Base-by-base conservation (phyloP, 805 yeast species). In the Metschnikowia vanudenii region DNA sequence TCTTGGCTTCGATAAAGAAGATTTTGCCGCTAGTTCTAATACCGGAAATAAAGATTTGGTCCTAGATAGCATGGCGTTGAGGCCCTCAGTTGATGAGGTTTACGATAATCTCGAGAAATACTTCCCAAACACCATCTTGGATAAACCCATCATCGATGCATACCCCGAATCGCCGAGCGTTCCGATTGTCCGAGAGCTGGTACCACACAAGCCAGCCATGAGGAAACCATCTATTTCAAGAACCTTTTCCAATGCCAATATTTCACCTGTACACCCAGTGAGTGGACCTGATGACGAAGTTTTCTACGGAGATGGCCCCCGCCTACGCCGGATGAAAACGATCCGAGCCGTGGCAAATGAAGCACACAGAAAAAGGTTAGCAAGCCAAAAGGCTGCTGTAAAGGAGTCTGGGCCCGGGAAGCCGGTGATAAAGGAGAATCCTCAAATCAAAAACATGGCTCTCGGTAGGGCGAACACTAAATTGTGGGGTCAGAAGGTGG, bases 401-500 rank as follows among this genome's bases (percentile, higher is more conserved):
- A 42, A 46, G 4, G 45, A 41, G n/a, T 9, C 41, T 3, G 37
- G 5, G 9, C 13, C 9, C 11, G 30, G 20, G 11, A 35, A 32
- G 9, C 41, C 41, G 6, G 42, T 43, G 9, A 29, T 38, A 22
- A 50, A 30, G 14, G 35, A 41, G 10, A 40, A 37, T 10, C 32
- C 41, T 3, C 32, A 29, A 32, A 29, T 17, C n/a, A 39, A n/a
- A 2, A 3, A 6, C 11, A 37, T 35, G 9, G 30, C 49, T 7
- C 63, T 92, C 30, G 74, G 89, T 52, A 73, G 98, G 46, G 52
- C 65, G 45, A 88, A 94, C 59, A 94, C 99, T 1, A 95, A 94
- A 68, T 80, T 94, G 85, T 94, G 99, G 99, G 99, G 99, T 17
- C 90, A 88, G 51, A 84, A 79, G 52, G 95, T 89, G 13, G 84